Base-by-base conservation (phyloP, 768 basidiomycete species). In the Hericium rajendrae region DNA sequence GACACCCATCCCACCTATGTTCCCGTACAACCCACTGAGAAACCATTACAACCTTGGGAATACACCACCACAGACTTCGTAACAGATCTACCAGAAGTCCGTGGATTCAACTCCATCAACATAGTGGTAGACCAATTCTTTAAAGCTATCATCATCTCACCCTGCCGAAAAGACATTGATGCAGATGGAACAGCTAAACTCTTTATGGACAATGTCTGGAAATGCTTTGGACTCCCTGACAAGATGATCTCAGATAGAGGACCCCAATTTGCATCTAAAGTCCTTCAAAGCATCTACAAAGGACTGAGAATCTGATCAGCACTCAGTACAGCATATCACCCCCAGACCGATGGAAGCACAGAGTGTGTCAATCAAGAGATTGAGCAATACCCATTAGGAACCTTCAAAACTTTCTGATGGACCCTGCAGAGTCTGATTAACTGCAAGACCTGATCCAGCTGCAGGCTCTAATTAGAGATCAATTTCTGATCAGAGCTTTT, bases 321-420 rank as follows among this genome's bases (percentile, higher is more conserved):
- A 13, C 53, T 71, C 11, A 64, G 59, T 32, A 73, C 70, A 0
- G 65, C 71, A 0, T 72, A 64, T 59, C 72, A 74, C 48, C 72
- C 69, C 0, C 70, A 75, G 55, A 70, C 73, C 1, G 68, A 76
- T 58, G 66, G 70, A 10, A 66, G 70, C 51, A 71, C 68, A 9
- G 68, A 73, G 60, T 11, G 64, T 9, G 57, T 65, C 26, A 72
- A 72, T 57, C 67, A 67, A 55, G 68, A 66, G 51, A 48, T 74
- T 0, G 65, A 73, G 60, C 58, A 62, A 18, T 70, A 69, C 54
- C n/a, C n/a, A n/a, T n/a, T n/a, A n/a, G n/a, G n/a, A n/a, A n/a
- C n/a, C n/a, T n/a, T n/a, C n/a, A n/a, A n/a, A n/a, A n/a, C n/a
- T n/a, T n/a, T n/a, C n/a, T n/a, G n/a, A n/a, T n/a, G n/a, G n/a